phyloP scores from a whole-genome alignment of 768 basidiomycete species.

The Phylloporus sp. region DNA sequence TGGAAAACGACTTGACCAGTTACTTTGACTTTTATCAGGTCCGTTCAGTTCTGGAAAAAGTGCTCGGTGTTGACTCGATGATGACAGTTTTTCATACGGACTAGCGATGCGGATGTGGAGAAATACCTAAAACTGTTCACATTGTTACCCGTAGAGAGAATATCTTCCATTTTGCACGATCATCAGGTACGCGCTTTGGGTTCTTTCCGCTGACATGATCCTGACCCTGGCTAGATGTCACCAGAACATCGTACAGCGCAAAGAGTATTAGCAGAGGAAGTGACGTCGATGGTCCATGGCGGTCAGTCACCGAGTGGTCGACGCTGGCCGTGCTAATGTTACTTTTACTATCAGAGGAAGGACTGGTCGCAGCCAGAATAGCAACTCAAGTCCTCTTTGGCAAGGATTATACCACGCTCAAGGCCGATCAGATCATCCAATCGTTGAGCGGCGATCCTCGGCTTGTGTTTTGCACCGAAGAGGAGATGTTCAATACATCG shows the following conservation, averaged over 20 bases:
- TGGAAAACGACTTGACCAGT: constrained; percentile 74
- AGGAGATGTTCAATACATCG: constrained; percentile 50
- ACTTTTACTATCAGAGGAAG: constrained; percentile 30
- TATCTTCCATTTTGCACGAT: constrained; percentile 50
- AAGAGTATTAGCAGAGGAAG: constrained; percentile 50
- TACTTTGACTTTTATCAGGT: constrained; percentile 96
- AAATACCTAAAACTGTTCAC: constrained; percentile 83
- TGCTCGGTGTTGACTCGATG: not conserved
- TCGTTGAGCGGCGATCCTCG: constrained; percentile 67
- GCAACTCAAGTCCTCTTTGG: constrained; percentile 46
- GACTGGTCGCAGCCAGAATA: constrained; percentile 39
- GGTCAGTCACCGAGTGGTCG: constrained; percentile 32
- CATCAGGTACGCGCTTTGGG: constrained; percentile 48
- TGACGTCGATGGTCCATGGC: constrained; percentile 58
- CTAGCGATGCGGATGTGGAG: constrained; percentile 75
- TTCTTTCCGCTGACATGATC: not conserved
- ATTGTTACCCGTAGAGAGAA: constrained; percentile 56
- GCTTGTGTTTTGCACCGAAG: constrained; percentile 47
- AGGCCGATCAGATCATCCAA: constrained; percentile 50
- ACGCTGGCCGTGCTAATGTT: constrained; percentile 1
- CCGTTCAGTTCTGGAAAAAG: not conserved
- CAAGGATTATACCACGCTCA: constrained; percentile 39
- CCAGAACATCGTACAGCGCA: constrained; percentile 48
- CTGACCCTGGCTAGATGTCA: constrained; percentile 16
- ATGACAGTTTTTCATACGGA: constrained; percentile 81